phyloP scores from a whole-genome alignment of 1,284 basidiomycete species.

The Neonothopanus nambi region DNA sequence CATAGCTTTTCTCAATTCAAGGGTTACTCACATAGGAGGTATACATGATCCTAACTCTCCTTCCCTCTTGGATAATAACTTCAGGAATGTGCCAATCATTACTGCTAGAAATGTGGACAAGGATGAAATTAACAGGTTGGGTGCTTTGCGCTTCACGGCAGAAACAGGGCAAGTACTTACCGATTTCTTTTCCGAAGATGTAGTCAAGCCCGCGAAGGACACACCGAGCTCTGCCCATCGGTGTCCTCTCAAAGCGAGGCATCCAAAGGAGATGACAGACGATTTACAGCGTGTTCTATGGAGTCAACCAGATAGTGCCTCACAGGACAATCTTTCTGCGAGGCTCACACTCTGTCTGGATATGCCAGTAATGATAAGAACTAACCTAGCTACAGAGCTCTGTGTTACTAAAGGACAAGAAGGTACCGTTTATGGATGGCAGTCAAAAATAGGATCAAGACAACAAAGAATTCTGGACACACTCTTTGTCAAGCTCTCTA shows the following conservation, averaged over 20 bases:
- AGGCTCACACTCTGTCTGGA: conserved; percentile 36
- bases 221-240: no score
- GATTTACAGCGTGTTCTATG: conserved; percentile 29
- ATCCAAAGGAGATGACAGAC: not conserved
- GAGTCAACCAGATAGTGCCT: conserved; percentile 23
- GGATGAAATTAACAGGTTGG: conserved; percentile 33
- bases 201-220: no score
- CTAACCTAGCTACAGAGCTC: conserved; percentile 37
- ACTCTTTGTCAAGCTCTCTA: conserved; percentile 29
- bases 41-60: no score
- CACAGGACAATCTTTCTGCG: conserved; percentile 26
- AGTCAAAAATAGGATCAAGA: conserved; percentile 4
- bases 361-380: conserved; percentile 39
- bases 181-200: conserved; percentile 16
- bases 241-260: not conserved
- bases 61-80: conserved; percentile 13
- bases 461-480: not conserved
- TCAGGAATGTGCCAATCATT: conserved; percentile 34
- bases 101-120: conserved; percentile 30
- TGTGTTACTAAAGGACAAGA: conserved; percentile 44
- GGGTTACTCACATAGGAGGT: conserved; percentile 22
- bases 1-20: conserved; percentile 28
- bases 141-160: conserved; percentile 26
- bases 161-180: conserved; percentile 25
- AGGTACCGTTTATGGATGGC: conserved; percentile 35